A percentile compares a stretch with the other conserved stretches of the same genome.
Conservation (phyloP, 768 basidiomycete genomes). For the Auriscalpium orientale region DNA sequence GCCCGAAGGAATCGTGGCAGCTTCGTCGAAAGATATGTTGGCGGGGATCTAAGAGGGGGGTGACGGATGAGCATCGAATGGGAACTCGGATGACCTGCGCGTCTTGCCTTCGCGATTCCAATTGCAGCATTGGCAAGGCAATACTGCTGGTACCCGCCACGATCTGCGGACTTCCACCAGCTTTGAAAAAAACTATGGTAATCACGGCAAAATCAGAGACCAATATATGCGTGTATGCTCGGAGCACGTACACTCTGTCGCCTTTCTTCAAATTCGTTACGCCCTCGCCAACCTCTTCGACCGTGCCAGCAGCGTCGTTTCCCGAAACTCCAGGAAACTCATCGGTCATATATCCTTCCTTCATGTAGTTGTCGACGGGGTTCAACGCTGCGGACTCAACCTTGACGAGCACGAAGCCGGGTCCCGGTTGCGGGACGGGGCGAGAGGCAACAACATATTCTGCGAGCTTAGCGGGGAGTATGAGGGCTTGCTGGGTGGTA, state of each 20-base stretch:
- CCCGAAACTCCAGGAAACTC: conserved; percentile 17
- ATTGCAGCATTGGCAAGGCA: conserved; percentile 11
- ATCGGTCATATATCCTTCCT: conserved; percentile 13
- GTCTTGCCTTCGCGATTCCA: conserved; percentile 13
- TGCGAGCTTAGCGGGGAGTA: background rate
- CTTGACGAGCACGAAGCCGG: conserved; percentile 14
- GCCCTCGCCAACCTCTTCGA: conserved; percentile 20
- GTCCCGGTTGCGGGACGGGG: conserved; percentile 10
- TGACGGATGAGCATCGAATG: too few relatives aligned
- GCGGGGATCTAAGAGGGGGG: conserved; percentile 33
- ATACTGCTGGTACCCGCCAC: conserved; percentile 16
- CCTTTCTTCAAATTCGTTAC: conserved; percentile 19
- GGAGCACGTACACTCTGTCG: conserved; percentile 18
- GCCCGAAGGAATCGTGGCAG: conserved; percentile 40
- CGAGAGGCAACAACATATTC: background rate
- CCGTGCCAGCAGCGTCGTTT: conserved; percentile 18
- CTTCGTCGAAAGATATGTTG: conserved; percentile 40
- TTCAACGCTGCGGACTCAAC: conserved; percentile 13
- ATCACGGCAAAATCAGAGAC: background rate
- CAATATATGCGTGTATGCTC: too few relatives aligned
- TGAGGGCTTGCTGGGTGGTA: conserved; percentile 3
- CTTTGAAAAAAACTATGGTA: conserved; percentile 8
- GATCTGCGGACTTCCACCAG: background rate
- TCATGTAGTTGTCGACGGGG: conserved; percentile 12
- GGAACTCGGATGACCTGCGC: background rate